Conservation (phyloP, 1,284 basidiomycete species). For the Peniophora sp. region DNA sequence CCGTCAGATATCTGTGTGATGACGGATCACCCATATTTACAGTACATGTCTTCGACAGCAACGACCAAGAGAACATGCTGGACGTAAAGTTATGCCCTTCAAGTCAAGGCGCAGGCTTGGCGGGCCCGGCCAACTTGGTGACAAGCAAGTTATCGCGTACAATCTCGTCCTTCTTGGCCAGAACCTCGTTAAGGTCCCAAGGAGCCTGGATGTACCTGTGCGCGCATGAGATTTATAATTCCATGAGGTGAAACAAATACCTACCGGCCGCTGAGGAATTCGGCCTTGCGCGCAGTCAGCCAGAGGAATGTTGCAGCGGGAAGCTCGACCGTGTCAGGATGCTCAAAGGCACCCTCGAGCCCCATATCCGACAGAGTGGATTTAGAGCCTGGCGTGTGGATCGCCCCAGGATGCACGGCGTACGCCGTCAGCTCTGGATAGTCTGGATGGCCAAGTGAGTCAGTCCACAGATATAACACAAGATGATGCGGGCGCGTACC, state of each 20-base stretch:
- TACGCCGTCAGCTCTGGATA: not conserved
- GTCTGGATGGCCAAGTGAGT: not conserved
- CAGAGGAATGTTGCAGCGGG: not conserved
- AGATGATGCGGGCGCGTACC: not conserved
- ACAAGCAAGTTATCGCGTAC: not conserved
- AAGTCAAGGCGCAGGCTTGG: too few species aligned
- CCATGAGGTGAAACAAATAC: too few species aligned
- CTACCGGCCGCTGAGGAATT: not conserved
- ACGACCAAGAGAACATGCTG: too few species aligned
- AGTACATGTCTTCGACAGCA: too few species aligned
- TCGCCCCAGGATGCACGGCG: not conserved
- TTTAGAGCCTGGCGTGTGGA: not conserved
- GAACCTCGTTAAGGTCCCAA: not conserved
- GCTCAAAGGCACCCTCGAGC: not conserved
- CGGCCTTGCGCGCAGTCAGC: not conserved
- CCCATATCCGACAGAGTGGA: not conserved
- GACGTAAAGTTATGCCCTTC: too few species aligned
- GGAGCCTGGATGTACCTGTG: not conserved
- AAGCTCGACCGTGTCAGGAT: not conserved
- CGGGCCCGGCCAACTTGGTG: not conserved
- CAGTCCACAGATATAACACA: too few species aligned
- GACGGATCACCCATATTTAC: too few species aligned
- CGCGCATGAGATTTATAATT: not conserved
- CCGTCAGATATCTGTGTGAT: too few species aligned
- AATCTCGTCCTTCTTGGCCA: not conserved